Base-by-base conservation (phyloP, 1,139 yeast genomes). In the Kazachstania sp. region DNA sequence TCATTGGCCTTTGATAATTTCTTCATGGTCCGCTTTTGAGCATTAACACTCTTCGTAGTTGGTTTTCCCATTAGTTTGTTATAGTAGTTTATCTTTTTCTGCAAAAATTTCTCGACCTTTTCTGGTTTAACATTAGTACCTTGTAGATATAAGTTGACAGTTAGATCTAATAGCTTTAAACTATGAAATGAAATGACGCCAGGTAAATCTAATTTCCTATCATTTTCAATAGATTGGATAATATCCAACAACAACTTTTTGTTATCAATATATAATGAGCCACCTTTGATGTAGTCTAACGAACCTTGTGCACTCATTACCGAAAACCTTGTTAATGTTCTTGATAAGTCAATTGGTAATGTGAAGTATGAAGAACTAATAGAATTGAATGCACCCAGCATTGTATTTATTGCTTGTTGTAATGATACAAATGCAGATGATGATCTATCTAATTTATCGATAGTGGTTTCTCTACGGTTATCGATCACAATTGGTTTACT, bases 201-300 rank as follows among this genome's bases (percentile, higher is more conserved):
- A 0, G 86, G 81, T 16, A 79, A 64, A 31, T 75, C 78, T 42
- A 71, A 68, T 18, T 65, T 67, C 41, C 79, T 73, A 53, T 81
- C 85, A 13, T 64, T 56, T 51, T 71, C 76, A 49, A 82, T 64
- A 43, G 73, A 75, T 18, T 70, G 66, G 2, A 81, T 65, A 3
- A 81, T 71, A 38, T 70, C 75, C 30, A 71, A 64, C 35, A 83
- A 65, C 43, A 83, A 65, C 34, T 68, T 72, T 53, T 81, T 83
- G 61, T 83, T 79, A 45, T 82, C 86, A 59, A 78, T 83, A 57
- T 82, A 79, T 48, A 87, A 66, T 0, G 92, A 82, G 0, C 96
- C 95, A 26, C 92, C 88, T 60, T 86, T 80, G 2, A 87, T 81
- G 61, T 86, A 86, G 54, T 86, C 95, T 49, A 87, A 70, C 0